These are phyloP conservation scores for Populus hybrid DNA, from an alignment of 441 rosid genomes.

Conservation along the genomic window DNA sequence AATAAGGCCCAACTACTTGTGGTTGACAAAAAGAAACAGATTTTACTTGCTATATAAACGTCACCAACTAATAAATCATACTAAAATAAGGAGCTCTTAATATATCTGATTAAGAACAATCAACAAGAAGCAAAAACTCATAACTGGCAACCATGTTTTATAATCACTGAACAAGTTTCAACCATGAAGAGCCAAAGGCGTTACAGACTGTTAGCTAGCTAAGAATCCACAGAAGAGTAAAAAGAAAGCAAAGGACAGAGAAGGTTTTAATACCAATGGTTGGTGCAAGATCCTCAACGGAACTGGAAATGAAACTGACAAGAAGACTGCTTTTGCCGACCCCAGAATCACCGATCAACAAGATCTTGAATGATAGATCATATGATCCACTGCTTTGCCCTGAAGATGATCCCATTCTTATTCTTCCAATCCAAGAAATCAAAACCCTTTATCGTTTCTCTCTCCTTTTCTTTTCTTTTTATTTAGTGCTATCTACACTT, in stretches of 20 bases:
- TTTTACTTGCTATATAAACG: not conserved
- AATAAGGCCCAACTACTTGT: not conserved
- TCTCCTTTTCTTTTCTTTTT: not conserved
- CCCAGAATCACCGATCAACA: slow-evolving; percentile 63
- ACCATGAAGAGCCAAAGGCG: slow-evolving; percentile 9
- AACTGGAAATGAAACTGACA: slow-evolving; percentile 53
- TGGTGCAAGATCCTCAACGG: slow-evolving; percentile 47
- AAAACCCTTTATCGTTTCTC: slow-evolving; percentile 1
- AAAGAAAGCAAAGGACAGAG: not conserved
- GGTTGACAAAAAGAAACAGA: not conserved
- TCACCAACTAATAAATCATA: not conserved
- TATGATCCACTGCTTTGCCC: slow-evolving; percentile 39
- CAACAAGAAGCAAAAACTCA: not conserved
- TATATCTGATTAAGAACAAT: not conserved
- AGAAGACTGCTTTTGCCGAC: slow-evolving; percentile 73
- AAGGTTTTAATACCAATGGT: slow-evolving; percentile 46
- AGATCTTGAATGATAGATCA: slow-evolving; percentile 64
- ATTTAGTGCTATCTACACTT: not conserved
- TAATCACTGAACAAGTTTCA: slow-evolving; percentile 2
- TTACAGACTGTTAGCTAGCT: slow-evolving; percentile 1
- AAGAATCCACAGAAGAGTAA: not conserved
- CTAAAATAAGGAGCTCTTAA: not conserved
- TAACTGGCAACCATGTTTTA: not conserved
- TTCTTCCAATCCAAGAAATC: not conserved
- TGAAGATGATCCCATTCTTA: slow-evolving; percentile 55